Base-by-base conservation (phyloP, 139 green algal species). In the Chlorokybus atmophyticus region DNA sequence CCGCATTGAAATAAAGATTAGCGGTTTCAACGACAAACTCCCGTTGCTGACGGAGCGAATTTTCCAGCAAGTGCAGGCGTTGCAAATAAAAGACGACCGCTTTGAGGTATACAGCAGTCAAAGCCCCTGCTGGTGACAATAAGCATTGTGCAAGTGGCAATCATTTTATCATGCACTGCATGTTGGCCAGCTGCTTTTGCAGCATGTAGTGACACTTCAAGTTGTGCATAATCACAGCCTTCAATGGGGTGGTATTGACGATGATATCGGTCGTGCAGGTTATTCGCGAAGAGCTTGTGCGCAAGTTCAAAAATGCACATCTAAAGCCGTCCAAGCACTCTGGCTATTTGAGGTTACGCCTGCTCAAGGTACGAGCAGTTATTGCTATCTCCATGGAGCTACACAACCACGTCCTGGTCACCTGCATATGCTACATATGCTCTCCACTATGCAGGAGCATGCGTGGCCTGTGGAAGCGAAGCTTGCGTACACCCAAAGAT, bases 11-110 rank as follows among this genome's bases (percentile, higher is more conserved):
- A 19, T 96, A 29, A 68, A 75, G 27, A 57, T 95, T 8, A 67
- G 84, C 2, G 89, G 89, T 28, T 97, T 95, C 71, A 90, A 62
- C 40, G 71, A 96, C 69, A 87, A 86, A 66, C 75, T 95, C 62
- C 70, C 67, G 1, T 23, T 75, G 31, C 78, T 96, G 27, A 62
- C 65, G 1, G 0, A 25, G 3, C 57, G 58, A 14, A 54, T 96
- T 50, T 83, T 93, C 51, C 6, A 60, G 24, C 41, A 53, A 1
- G 62, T 94, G 47, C 63, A 73, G 0, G 19, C 51, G n/a, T 62
- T 68, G 21, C 25, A 5, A 8, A 55, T 67, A n/a, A n/a, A 48
- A 23, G n/a, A 29, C 17, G 55, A 67, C 55, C 55, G 55, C 32
- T 70, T 70, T 30, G 29, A 57, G 57, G 55, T 61, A 44, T 10